phyloP scores from a whole-genome alignment of 768 basidiomycete genomes.

The Tylopilus vinaceipallidus region DNA sequence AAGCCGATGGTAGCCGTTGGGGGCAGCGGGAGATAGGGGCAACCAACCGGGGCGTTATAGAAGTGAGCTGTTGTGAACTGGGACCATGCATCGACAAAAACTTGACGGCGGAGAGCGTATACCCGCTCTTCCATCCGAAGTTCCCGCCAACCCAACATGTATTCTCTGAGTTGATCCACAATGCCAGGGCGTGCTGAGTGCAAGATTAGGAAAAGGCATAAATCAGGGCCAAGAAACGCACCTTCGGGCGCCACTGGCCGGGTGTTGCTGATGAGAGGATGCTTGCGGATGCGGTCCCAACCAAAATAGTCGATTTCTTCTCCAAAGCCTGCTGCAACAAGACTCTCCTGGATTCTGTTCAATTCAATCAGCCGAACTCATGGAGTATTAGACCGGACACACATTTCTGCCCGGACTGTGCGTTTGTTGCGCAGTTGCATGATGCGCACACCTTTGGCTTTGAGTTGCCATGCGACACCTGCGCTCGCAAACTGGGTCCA shows the following conservation, averaged over 20 bases:
- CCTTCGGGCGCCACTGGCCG: conserved; percentile 24
- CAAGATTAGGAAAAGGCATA: conserved; percentile 5
- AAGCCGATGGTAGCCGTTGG: conserved; percentile 28
- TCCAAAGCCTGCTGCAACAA: conserved; percentile 20
- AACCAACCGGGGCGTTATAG: conserved; percentile 7
- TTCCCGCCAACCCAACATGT: conserved; percentile 32
- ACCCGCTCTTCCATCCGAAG: conserved; percentile 30
- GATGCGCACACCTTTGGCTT: conserved; percentile 17
- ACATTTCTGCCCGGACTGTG: conserved; percentile 26
- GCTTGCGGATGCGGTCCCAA: conserved; percentile 32
- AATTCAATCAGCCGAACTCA: conserved; percentile 4
- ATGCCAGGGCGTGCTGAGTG: conserved; percentile 16
- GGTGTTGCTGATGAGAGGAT: conserved; percentile 27
- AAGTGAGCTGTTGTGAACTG: conserved; percentile 20
- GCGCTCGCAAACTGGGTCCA: conserved; percentile 24
- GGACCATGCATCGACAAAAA: conserved; percentile 27
- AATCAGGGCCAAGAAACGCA: conserved; percentile 1
- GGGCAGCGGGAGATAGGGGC: conserved; percentile 26
- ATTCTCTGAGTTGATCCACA: conserved; percentile 20
- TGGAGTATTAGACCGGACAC: conserved; percentile 4
- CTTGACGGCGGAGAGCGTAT: conserved; percentile 24
- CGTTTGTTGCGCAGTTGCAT: conserved; percentile 23
- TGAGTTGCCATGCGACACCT: conserved; percentile 27
- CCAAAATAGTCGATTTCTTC: conserved; percentile 30
- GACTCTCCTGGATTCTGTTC: conserved; percentile 19